Conservation (phyloP, 176 grass and related monocot species). For the Juncus effusus region DNA sequence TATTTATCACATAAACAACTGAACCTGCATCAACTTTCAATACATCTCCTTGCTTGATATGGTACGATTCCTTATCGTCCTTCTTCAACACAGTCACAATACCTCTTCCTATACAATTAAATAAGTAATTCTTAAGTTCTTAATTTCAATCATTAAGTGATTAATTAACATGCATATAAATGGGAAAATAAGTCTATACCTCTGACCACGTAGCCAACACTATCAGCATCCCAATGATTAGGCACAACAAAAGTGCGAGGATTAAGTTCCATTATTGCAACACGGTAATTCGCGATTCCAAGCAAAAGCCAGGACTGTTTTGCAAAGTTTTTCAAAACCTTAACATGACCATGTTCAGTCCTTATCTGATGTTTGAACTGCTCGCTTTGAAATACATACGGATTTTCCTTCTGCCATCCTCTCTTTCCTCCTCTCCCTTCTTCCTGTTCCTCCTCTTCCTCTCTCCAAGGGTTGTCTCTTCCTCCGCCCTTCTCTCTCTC, state of each 20-base stretch:
- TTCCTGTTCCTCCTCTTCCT: background rate
- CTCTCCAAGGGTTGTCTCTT: slow-evolving; percentile 6
- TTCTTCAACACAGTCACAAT: slow-evolving; percentile 39
- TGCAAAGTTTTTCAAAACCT: slow-evolving; percentile 44
- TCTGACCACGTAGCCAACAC: slow-evolving; percentile 51
- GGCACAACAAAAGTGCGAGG: slow-evolving; percentile 63
- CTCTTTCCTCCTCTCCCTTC: background rate
- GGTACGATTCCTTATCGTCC: slow-evolving; percentile 43
- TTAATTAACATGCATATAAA: too few species aligned
- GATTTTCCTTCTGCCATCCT: slow-evolving; percentile 13
- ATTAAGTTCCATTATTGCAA: slow-evolving; percentile 46
- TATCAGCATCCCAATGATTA: slow-evolving; percentile 49
- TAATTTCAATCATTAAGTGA: background rate
- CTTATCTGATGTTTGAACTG: slow-evolving; percentile 31
- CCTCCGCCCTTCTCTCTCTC: slow-evolving; percentile 10
- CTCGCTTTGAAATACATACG: slow-evolving; percentile 53
- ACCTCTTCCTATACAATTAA: slow-evolving; percentile 38
- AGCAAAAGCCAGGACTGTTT: slow-evolving; percentile 48
- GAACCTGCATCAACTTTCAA: slow-evolving; percentile 48
- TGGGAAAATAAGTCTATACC: slow-evolving; percentile 19
- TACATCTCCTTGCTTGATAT: slow-evolving; percentile 50
- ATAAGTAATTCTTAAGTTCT: background rate
- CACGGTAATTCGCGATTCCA: slow-evolving; percentile 64
- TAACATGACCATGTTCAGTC: slow-evolving; percentile 49
- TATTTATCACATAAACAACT: slow-evolving; percentile 58